Conservation (phyloP, 1,139 yeast species). For the Yamadazyma trypodendri region DNA sequence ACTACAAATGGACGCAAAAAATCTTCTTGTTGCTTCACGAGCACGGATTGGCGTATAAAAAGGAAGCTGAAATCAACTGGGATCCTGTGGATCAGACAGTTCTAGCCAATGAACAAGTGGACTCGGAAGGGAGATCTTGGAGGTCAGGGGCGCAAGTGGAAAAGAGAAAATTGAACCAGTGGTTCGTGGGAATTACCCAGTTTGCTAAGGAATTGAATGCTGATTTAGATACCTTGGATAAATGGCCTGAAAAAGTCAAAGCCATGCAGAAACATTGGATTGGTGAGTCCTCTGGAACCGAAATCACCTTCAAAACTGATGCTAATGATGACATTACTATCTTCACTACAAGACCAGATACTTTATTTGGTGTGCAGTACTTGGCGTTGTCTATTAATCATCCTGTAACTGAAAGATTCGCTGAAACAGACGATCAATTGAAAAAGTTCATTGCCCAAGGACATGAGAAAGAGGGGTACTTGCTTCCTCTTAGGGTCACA, state of each 20-base stretch:
- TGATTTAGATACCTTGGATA: conserved; percentile 57
- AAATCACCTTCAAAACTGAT: conserved; percentile 46
- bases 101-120: conserved; percentile 95
- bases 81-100: conserved; percentile 95
- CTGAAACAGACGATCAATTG: conserved; percentile 40
- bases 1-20: conserved; percentile 90
- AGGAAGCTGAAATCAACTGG: conserved; percentile 92
- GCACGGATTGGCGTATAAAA: conserved; percentile 79
- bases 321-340: conserved; percentile 37
- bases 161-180: conserved; percentile 73
- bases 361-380: conserved; percentile 78
- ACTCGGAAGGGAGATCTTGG: conserved; percentile 88
- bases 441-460: conserved; percentile 41
- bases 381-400: conserved; percentile 76
- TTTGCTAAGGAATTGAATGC: conserved; percentile 64
- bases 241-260: conserved; percentile 90
- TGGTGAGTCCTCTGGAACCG: conserved; percentile 83
- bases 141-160: conserved; percentile 95
- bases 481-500: conserved; percentile 40
- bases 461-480: conserved; percentile 65
- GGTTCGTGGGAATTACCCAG: conserved; percentile 89
- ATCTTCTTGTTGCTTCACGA: conserved; percentile 71
- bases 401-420: conserved; percentile 47
- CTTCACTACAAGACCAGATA: conserved; percentile 90
- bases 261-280: conserved; percentile 94